Evolutionary conservation across 345 rosid species (phyloP).

Genomic region (Excoecaria agallocha): DNA sequence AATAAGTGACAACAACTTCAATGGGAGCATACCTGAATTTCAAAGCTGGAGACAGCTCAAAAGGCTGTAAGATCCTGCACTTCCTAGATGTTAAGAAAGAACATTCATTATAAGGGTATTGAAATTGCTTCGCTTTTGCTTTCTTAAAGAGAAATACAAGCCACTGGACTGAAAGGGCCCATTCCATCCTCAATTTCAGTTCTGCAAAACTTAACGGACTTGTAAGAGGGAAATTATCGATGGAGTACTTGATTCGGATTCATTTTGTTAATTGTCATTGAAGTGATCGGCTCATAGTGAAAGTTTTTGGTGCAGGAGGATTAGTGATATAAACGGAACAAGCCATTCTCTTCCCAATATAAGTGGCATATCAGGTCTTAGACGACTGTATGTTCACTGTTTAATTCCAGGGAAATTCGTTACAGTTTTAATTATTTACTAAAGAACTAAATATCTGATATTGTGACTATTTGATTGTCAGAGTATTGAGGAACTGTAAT

Average conservation of each 20-base stretch:
- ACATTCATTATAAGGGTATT: too few species aligned
- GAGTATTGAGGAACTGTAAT: slow-evolving; percentile 39
- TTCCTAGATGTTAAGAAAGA: not conserved
- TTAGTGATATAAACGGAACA: slow-evolving; percentile 49
- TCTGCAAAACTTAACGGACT: slow-evolving; percentile 30
- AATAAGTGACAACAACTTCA: slow-evolving; percentile 60
- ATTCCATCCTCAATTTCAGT: slow-evolving; percentile 45
- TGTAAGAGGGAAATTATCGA: slow-evolving; percentile 40
- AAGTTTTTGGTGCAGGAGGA: slow-evolving; percentile 47
- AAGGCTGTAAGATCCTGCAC: slow-evolving; percentile 46
- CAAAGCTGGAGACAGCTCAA: slow-evolving; percentile 44
- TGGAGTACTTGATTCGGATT: not conserved
- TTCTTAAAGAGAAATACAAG: slow-evolving; percentile 43
- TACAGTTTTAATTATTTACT: not conserved
- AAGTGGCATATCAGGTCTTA: slow-evolving; percentile 26
- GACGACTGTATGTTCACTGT: slow-evolving; percentile 40
- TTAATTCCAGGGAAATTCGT: not conserved
- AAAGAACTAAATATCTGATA: not conserved
- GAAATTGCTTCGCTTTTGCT: not conserved
- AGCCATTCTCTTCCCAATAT: slow-evolving; percentile 44
- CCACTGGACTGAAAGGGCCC: slow-evolving; percentile 46
- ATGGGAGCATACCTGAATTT: slow-evolving; percentile 48
- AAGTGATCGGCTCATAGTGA: slow-evolving; percentile 3
- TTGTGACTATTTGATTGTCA: slow-evolving; percentile 10
- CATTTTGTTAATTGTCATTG: not conserved